These are phyloP conservation scores for Pouteria glomerata DNA, from an alignment of 148 eudicot genomes.

Conservation along the genomic window DNA sequence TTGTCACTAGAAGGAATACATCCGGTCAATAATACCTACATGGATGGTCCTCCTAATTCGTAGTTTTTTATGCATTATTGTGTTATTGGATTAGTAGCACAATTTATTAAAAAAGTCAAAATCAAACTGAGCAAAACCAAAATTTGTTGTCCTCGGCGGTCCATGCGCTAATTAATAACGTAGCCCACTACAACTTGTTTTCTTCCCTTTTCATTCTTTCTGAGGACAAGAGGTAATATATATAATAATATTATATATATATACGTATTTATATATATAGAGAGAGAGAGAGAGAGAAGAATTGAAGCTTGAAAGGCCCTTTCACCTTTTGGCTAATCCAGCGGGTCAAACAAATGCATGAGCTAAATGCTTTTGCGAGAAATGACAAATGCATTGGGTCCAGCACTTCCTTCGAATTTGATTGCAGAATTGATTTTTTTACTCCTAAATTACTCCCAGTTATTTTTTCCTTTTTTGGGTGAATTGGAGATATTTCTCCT, in stretches of 20 bases:
- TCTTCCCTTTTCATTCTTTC: no score
- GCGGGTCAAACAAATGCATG: no score
- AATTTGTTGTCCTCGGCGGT: constrained; percentile 8
- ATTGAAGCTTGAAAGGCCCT: background rate
- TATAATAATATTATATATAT: background rate
- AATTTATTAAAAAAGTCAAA: background rate
- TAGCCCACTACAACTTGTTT: background rate
- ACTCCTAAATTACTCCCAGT: no score
- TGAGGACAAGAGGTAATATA: no score
- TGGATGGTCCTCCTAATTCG: background rate
- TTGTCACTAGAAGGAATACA: no score
- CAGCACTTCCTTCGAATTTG: no score
- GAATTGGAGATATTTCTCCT: no score
- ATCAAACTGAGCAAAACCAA: constrained; percentile 7
- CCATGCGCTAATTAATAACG: background rate
- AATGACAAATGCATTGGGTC: no score
- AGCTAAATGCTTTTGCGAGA: background rate
- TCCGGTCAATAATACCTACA: background rate
- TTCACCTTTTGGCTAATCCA: background rate
- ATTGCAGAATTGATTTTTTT: no score
- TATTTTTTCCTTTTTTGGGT: no score
- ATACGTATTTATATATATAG: no score
- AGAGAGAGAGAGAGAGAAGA: background rate
- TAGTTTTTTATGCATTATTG: background rate
- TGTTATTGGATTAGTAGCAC: background rate